Conservation (phyloP, 23 red algal genomes). For the Chondrus crispus region DNA sequence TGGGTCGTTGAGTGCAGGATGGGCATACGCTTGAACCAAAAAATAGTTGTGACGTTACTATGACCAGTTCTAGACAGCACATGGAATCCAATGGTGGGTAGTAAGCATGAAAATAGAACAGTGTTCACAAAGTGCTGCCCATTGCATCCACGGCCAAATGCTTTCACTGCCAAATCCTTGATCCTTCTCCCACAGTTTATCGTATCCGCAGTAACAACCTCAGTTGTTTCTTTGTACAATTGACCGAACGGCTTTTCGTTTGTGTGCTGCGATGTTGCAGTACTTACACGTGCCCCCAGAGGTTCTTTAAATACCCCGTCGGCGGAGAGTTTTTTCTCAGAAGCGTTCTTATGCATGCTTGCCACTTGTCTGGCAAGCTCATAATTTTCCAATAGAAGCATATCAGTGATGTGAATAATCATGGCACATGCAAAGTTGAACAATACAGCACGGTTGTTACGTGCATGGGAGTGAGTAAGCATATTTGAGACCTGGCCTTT, state of each 20-base stretch:
- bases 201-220: no score
- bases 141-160: background rate
- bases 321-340: no score
- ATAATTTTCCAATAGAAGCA: background rate
- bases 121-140: background rate
- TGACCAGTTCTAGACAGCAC: background rate
- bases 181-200: no score
- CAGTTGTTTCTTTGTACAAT: no score
- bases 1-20: background rate
- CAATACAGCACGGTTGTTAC: background rate
- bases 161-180: background rate
- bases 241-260: no score
- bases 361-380: no score
- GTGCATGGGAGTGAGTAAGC: background rate
- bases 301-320: no score
- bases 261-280: no score
- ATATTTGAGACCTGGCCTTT: background rate
- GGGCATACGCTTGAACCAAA: background rate
- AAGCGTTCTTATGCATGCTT: no score
- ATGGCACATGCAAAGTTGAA: background rate
- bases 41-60: background rate
- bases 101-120: background rate
- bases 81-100: background rate
- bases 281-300: no score
- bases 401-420: background rate